phyloP scores from a whole-genome alignment of 2,329 filamentous ascomycete species.

The Rhynchosporium secalis region DNA sequence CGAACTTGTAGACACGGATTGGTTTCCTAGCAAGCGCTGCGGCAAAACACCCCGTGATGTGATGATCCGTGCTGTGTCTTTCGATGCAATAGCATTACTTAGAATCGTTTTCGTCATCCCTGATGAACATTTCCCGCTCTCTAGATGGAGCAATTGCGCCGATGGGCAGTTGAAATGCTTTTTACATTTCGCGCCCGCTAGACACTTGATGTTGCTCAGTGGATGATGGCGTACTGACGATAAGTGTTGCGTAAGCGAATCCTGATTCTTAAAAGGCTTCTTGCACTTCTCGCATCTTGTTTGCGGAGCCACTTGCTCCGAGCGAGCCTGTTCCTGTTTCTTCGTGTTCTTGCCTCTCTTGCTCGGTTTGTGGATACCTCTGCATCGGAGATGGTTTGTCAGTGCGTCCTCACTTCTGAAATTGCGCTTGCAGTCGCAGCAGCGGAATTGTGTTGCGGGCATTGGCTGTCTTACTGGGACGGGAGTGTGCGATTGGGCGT shows the following conservation, averaged over 20 bases:
- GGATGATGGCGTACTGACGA: slow-evolving; percentile 16
- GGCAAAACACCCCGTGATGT: not conserved
- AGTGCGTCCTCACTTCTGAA: slow-evolving; percentile 24
- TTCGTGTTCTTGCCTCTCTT: not conserved
- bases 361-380: not conserved
- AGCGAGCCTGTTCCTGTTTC: too few relatives aligned
- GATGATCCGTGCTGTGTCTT: not conserved
- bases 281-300: not conserved
- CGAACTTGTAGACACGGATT: not conserved
- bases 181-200: slow-evolving; percentile 16
- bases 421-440: slow-evolving; percentile 28
- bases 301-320: too few relatives aligned
- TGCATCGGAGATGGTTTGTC: slow-evolving; percentile 18
- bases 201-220: slow-evolving; percentile 21
- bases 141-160: slow-evolving; percentile 22
- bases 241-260: not conserved
- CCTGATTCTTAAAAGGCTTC: not conserved
- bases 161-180: slow-evolving; percentile 24
- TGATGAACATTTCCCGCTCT: slow-evolving; percentile 21
- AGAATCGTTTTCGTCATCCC: slow-evolving; percentile 17
- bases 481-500: slow-evolving; percentile 20
- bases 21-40: not conserved
- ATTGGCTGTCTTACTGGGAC: slow-evolving; percentile 8
- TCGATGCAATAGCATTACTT: not conserved
- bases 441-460: slow-evolving; percentile 17